Conservation (phyloP, 2,329 filamentous ascomycete genomes). For the Aspergillus sp. region DNA sequence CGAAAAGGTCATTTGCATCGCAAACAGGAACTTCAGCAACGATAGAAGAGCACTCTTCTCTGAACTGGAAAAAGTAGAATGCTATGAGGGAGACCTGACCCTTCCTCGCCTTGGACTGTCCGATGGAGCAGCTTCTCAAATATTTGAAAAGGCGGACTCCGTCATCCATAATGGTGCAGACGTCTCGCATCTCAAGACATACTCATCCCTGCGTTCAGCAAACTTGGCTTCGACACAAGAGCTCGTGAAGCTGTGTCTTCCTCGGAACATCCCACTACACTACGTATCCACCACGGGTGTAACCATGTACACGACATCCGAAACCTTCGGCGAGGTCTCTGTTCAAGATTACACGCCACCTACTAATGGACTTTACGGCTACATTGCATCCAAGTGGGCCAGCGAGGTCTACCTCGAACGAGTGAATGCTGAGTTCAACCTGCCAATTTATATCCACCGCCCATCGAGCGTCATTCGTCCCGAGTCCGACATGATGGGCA, state of each 20-base stretch:
- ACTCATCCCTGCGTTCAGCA: slow-evolving; percentile 11
- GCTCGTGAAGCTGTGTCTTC: slow-evolving; percentile 8
- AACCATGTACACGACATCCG: not conserved
- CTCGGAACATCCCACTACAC: not conserved
- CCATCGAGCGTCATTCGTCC: slow-evolving; percentile 7
- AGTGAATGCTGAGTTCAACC: not conserved
- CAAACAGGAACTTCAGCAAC: no score
- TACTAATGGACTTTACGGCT: slow-evolving; percentile 20
- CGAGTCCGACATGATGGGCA: not conserved
- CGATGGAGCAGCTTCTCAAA: slow-evolving; percentile 18
- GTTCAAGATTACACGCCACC: not conserved
- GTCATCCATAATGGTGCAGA: slow-evolving; percentile 52
- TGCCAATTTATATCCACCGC: slow-evolving; percentile 18
- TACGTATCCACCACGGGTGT: not conserved
- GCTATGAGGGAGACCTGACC: slow-evolving; percentile 33
- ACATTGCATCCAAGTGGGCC: slow-evolving; percentile 29
- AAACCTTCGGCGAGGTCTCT: not conserved
- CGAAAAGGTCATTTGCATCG: no score
- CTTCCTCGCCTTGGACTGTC: slow-evolving; percentile 34
- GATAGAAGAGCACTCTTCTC: no score
- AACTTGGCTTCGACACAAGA: slow-evolving; percentile 21
- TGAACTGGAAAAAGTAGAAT: no score
- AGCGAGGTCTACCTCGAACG: slow-evolving; percentile 28
- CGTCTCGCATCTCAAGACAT: slow-evolving; percentile 19
- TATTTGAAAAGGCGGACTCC: slow-evolving; percentile 33